Conservation (phyloP, 495 filamentous ascomycete genomes). For the Trichoderma reesei region DNA sequence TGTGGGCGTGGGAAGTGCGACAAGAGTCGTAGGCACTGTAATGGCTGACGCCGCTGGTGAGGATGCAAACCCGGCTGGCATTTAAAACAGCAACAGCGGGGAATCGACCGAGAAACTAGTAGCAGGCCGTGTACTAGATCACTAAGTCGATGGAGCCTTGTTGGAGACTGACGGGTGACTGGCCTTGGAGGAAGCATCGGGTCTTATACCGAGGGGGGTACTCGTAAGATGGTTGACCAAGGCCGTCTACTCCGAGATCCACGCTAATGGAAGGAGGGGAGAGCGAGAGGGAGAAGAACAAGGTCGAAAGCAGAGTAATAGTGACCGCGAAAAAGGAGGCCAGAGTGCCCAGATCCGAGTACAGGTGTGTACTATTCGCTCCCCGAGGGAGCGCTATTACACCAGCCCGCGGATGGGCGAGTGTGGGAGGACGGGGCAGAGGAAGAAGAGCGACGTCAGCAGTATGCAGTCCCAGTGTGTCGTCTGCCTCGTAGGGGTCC, state of each 20-base stretch:
- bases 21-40: too few relatives aligned
- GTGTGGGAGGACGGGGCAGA: background rate
- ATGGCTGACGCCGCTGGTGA: background rate
- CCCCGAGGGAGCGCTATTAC: background rate
- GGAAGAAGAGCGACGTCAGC: constrained; percentile 3
- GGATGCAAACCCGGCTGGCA: background rate
- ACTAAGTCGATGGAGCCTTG: constrained; percentile 7
- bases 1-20: background rate
- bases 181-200: constrained; percentile 5
- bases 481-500: background rate
- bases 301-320: background rate
- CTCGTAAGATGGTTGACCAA: background rate
- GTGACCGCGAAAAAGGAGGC: background rate
- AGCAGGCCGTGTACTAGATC: background rate
- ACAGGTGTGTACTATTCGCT: background rate
- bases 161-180: background rate
- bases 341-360: background rate
- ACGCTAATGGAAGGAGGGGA: background rate
- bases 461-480: background rate
- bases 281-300: background rate
- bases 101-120: background rate
- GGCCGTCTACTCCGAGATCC: background rate
- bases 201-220: constrained; percentile 8
- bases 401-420: background rate
- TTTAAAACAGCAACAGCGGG: background rate